Evolutionary conservation across 768 basidiomycete species (phyloP).

Genomic region (Boletus subparvulus): DNA sequence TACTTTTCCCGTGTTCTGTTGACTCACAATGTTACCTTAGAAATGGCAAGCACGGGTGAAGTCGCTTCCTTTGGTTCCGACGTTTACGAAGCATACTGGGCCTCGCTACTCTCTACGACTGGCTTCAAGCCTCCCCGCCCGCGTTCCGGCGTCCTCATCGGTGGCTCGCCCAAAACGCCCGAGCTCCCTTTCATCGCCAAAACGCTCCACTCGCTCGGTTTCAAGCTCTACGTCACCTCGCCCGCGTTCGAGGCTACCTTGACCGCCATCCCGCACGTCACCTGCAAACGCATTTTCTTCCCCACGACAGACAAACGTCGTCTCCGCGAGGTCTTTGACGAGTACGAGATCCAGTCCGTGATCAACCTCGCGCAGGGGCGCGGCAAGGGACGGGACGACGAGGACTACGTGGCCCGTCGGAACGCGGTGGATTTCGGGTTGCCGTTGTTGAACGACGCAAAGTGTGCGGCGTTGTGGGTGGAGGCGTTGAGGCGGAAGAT

Average conservation of each 20-base stretch:
- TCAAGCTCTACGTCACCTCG: conserved; percentile 92
- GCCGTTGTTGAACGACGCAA: conserved; percentile 86
- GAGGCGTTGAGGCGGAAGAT: conserved; percentile 85
- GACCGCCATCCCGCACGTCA: conserved; percentile 73
- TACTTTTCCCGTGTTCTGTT: background rate
- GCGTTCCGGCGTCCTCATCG: conserved; percentile 86
- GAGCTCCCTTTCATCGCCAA: conserved; percentile 86
- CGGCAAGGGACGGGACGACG: conserved; percentile 74
- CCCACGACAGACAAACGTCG: conserved; percentile 96
- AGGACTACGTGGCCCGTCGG: conserved; percentile 96
- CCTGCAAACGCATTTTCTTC: conserved; percentile 90
- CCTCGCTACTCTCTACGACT: conserved; percentile 89
- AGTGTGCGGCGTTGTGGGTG: conserved; percentile 86
- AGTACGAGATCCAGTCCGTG: conserved; percentile 92
- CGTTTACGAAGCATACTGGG: conserved; percentile 95
- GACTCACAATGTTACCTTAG: conserved; percentile 36
- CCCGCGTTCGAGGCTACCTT: conserved; percentile 76
- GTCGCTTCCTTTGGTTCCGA: conserved; percentile 95
- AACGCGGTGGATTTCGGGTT: conserved; percentile 97
- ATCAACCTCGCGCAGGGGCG: conserved; percentile 87
- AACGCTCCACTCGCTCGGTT: conserved; percentile 79
- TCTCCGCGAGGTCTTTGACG: conserved; percentile 89
- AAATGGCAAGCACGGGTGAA: conserved; percentile 98
- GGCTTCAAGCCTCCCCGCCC: conserved; percentile 90
- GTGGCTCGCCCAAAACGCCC: conserved; percentile 84